These are phyloP conservation scores for Avena sativa DNA, from an alignment of 176 grass and related monocot species.

Conservation along the genomic window DNA sequence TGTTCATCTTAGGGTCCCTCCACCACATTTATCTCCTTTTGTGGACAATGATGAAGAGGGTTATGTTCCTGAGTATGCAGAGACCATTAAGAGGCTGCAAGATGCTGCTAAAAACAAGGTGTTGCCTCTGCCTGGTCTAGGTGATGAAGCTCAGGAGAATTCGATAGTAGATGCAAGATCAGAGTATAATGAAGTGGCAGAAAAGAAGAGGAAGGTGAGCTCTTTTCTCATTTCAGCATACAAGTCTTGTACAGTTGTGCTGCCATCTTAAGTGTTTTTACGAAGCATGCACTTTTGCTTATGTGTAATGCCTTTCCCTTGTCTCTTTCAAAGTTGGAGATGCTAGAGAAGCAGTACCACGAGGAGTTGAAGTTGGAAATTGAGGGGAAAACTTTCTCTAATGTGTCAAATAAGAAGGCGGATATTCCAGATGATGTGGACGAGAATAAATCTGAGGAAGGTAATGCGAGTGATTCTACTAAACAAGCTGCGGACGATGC, in stretches of 20 bases:
- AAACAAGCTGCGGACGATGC: slow-evolving; percentile 57
- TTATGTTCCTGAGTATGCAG: slow-evolving; percentile 93
- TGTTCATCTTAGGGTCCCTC: slow-evolving; percentile 73
- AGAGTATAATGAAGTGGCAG: slow-evolving; percentile 67
- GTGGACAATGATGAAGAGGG: slow-evolving; percentile 96
- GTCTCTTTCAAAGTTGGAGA: slow-evolving; percentile 61
- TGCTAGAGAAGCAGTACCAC: slow-evolving; percentile 86
- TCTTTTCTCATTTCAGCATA: slow-evolving; percentile 14
- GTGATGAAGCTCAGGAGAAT: slow-evolving; percentile 67
- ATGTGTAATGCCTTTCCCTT: slow-evolving; percentile 1
- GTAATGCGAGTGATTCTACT: slow-evolving; percentile 28
- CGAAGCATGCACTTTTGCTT: neutral
- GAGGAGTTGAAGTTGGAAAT: slow-evolving; percentile 92
- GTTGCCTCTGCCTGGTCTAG: slow-evolving; percentile 88
- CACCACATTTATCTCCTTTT: slow-evolving; percentile 97
- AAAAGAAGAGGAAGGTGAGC: slow-evolving; percentile 77
- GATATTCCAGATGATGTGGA: slow-evolving; percentile 47
- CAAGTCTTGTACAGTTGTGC: neutral
- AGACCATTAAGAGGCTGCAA: slow-evolving; percentile 81
- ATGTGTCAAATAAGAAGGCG: slow-evolving; percentile 57
- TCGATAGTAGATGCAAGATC: slow-evolving; percentile 62
- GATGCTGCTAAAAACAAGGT: slow-evolving; percentile 74
- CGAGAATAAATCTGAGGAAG: slow-evolving; percentile 37
- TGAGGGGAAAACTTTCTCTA: slow-evolving; percentile 65
- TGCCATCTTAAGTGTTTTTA: neutral